Evolutionary conservation across 208 protist species (phyloP).

Genomic region (Trypanosoma avium): DNA sequence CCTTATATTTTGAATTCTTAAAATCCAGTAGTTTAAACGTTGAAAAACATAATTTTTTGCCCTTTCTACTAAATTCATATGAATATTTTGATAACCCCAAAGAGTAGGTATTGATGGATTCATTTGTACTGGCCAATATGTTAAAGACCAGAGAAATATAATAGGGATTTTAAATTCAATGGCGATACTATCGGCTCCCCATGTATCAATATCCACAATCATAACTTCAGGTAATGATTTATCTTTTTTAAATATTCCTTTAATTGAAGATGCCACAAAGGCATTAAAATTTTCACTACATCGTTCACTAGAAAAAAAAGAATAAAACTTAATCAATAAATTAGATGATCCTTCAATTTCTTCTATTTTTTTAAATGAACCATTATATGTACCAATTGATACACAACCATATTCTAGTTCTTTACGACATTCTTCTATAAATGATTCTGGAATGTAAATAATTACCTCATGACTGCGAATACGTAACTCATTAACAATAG

Average conservation of each 20-base stretch:
- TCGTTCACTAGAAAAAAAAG: not conserved
- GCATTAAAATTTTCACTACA: constrained; percentile 1
- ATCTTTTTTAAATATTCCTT: not conserved
- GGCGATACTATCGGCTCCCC: constrained; percentile 23
- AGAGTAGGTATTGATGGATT: constrained; percentile 20
- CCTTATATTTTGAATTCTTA: constrained; percentile 3
- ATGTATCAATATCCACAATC: constrained; percentile 27
- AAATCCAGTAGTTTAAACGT: constrained; percentile 7
- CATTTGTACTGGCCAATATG: constrained; percentile 18
- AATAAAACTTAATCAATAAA: too few relatives aligned
- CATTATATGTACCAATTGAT: constrained; percentile 6
- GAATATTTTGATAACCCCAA: not conserved
- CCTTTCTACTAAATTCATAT: constrained; percentile 18
- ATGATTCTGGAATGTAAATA: constrained; percentile 5
- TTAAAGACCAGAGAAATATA: constrained; percentile 29
- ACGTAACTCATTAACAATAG: constrained; percentile 2
- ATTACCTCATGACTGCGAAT: constrained; percentile 3
- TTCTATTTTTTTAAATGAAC: constrained; percentile 4
- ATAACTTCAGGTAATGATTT: constrained; percentile 19
- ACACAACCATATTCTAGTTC: not conserved
- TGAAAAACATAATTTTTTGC: constrained; percentile 19
- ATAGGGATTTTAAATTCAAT: constrained; percentile 12
- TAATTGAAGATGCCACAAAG: not conserved
- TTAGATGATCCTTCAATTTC: too few relatives aligned
- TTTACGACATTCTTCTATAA: not conserved